Evolutionary conservation across 2,329 filamentous ascomycete genomes (phyloP).

Genomic region (Cladosporium sp.): DNA sequence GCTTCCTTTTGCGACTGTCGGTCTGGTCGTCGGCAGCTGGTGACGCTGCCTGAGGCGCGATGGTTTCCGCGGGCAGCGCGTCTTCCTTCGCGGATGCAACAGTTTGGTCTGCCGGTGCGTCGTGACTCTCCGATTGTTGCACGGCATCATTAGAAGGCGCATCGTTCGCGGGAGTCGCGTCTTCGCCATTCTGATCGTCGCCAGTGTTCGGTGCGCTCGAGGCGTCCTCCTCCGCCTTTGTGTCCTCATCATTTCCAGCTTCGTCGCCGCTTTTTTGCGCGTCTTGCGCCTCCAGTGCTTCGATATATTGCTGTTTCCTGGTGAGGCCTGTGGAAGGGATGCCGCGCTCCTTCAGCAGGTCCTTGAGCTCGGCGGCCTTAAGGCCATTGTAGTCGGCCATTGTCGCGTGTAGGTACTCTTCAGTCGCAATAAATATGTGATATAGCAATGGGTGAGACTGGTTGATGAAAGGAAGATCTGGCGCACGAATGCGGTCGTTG

Average conservation of each 20-base stretch:
- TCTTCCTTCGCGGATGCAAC: not conserved
- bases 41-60: not conserved
- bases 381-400: conserved; percentile 40
- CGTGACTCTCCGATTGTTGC: not conserved
- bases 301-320: conserved; percentile 43
- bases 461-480: too few relatives aligned
- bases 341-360: conserved; percentile 41
- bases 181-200: not conserved
- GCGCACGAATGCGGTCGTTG: too few relatives aligned
- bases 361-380: conserved; percentile 42
- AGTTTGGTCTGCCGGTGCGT: not conserved
- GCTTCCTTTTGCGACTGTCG: conserved; percentile 26
- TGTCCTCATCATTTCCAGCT: conserved; percentile 6
- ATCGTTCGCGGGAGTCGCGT: conserved; percentile 3
- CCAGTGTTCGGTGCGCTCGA: not conserved
- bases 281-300: conserved; percentile 33
- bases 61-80: not conserved
- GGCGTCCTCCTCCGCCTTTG: not conserved
- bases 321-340: conserved; percentile 42
- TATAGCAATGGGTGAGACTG: too few relatives aligned
- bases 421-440: not conserved
- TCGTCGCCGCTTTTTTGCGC: conserved; percentile 15
- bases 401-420: not conserved
- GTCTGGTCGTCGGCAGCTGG: conserved; percentile 12
- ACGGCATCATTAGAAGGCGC: not conserved